Conservation (phyloP, 2,329 filamentous ascomycete species). For the Incumbomyces lentus region DNA sequence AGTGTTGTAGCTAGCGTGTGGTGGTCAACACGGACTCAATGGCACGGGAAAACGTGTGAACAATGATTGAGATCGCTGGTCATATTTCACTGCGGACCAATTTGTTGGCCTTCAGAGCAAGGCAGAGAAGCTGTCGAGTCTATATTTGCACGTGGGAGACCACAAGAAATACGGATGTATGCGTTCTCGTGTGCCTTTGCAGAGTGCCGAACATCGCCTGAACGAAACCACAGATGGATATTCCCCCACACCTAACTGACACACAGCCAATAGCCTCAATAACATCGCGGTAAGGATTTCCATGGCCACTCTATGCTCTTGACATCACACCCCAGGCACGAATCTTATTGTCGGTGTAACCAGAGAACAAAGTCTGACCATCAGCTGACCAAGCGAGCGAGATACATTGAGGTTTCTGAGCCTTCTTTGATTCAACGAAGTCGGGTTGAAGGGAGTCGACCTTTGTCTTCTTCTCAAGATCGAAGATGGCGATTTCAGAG, state of each 20-base stretch:
- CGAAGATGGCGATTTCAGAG: slow-evolving; percentile 99
- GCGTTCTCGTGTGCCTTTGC: too few relatives aligned
- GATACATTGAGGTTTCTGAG: slow-evolving; percentile 95
- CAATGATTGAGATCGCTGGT: slow-evolving; percentile 3
- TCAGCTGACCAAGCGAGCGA: slow-evolving; percentile 96
- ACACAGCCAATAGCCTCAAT: too few relatives aligned
- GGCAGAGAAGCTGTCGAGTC: neutral
- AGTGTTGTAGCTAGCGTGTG: too few relatives aligned
- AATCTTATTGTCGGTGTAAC: slow-evolving; percentile 99
- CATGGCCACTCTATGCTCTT: slow-evolving; percentile 51
- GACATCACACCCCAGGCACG: slow-evolving; percentile 97
- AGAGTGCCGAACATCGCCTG: too few relatives aligned
- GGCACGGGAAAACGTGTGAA: neutral
- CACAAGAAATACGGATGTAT: too few relatives aligned
- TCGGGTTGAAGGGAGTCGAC: slow-evolving; percentile 89
- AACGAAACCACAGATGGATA: too few relatives aligned
- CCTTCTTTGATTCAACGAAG: slow-evolving; percentile 93
- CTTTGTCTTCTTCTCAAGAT: slow-evolving; percentile 99
- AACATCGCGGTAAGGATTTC: too few relatives aligned
- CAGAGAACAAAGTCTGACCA: slow-evolving; percentile 97
- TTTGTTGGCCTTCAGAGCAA: too few relatives aligned
- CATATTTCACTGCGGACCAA: slow-evolving; percentile 1
- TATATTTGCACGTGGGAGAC: neutral
- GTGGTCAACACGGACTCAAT: neutral
- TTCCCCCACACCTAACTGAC: too few relatives aligned